Evolutionary conservation across 768 basidiomycete genomes (phyloP), one percentile per base, ranked within the genome.

Genomic region (Tylopilus plumbeoviolaceoides): DNA sequence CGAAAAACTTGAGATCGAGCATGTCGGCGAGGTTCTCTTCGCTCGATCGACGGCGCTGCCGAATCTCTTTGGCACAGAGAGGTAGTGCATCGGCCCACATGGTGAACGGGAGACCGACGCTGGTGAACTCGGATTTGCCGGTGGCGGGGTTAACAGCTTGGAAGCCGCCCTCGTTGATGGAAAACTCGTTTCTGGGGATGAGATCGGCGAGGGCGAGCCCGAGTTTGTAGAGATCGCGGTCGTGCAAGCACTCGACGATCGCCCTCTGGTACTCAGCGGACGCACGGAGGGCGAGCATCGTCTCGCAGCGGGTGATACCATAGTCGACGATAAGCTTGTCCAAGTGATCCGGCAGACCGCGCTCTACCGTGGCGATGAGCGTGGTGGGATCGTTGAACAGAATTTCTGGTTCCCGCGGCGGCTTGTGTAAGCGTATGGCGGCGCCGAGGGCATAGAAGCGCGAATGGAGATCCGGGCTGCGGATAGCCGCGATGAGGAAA

Each of bases 41-140:
- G 6, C 59, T 59, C 0, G 73, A 61, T 12, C 64, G 66, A n/a
- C 72, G 73, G 49, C 67, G 70, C 33, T 62, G 68, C 9, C 82
- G 77, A 36, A 86, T 76, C 25, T 78, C 83, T 25, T 71, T 72
- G 9, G 84, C 83, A 59, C 83, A 83, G 18, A 74, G 68, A 5
- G 85, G 83, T 6, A 87, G 68, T 0, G 83, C 70, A 56, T 87
- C 84, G 7, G 70, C 59, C 78, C 79, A 88, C 68, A 72, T 73
- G 25, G 54, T 75, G 69, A 87, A 87, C 1, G 84, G 83, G 14
- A 87, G 68, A 1, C 82, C 83, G 14, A 77, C 38, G 49, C 77
- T 74, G 23, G 72, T 62, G 3, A 63, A 61, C 53, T 79, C 76
- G n/a, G 63, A 41, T 36, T 55, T 63, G 1, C 81, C 79, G 0